phyloP scores from a whole-genome alignment of 2,329 filamentous ascomycete genomes.

The Trichoderma sp. region DNA sequence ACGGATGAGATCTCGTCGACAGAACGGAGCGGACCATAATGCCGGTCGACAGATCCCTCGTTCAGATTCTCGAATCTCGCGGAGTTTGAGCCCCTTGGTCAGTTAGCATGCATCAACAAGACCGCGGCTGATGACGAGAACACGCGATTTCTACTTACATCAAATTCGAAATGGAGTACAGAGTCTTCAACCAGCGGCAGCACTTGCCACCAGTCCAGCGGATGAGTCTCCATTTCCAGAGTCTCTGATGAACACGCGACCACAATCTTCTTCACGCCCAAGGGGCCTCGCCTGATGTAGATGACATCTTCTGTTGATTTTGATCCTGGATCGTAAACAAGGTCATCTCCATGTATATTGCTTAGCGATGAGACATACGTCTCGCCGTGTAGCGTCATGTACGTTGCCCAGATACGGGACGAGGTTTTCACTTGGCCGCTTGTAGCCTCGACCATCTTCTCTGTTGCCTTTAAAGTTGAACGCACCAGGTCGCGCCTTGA shows the following conservation, averaged over 20 bases:
- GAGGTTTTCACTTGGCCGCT: neutral
- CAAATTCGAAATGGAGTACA: neutral
- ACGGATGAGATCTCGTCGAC: neutral
- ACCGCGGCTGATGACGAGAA: neutral
- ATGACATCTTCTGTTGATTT: neutral
- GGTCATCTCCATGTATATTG: neutral
- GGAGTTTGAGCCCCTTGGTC: neutral
- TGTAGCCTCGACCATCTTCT: neutral
- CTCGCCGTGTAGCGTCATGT: neutral
- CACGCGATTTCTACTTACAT: neutral
- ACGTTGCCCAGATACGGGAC: neutral
- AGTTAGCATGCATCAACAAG: neutral
- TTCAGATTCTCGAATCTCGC: neutral
- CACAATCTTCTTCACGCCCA: neutral
- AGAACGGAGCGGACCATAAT: neutral
- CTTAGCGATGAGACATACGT: neutral
- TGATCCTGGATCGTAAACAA: neutral
- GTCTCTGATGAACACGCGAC: neutral
- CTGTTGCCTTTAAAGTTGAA: neutral
- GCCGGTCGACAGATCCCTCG: neutral
- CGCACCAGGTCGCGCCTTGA: neutral
- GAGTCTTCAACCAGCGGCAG: neutral
- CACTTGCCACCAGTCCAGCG: neutral
- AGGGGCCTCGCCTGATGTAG: neutral
- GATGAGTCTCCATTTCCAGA: neutral